phyloP scores from a whole-genome alignment of 306 rosid species.

The Prunus davidiana region DNA sequence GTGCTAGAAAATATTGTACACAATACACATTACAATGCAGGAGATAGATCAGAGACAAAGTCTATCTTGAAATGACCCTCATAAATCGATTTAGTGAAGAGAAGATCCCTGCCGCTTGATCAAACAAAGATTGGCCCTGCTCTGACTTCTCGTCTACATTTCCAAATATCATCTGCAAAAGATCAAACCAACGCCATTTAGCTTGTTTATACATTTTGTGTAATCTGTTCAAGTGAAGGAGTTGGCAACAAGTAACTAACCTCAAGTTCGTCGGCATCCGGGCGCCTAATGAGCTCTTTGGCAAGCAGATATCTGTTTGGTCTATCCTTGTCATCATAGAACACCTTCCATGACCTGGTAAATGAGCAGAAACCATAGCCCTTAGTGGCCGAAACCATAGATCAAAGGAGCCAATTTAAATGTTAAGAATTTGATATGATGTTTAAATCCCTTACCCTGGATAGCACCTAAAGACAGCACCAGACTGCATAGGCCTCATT shows the following conservation, averaged over 20 bases:
- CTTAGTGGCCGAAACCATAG: not conserved
- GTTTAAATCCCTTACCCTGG: slow-evolving; percentile 64
- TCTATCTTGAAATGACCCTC: slow-evolving; percentile 61
- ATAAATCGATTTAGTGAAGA: slow-evolving; percentile 82
- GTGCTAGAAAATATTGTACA: not conserved
- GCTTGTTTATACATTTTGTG: not conserved
- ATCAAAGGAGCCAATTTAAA: not conserved
- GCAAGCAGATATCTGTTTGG: slow-evolving; percentile 86
- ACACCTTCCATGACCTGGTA: slow-evolving; percentile 87
- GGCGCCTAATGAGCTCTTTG: slow-evolving; percentile 69
- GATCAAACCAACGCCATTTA: not conserved
- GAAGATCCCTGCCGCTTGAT: slow-evolving; percentile 72
- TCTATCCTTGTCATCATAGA: slow-evolving; percentile 85
- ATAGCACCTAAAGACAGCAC: slow-evolving; percentile 89
- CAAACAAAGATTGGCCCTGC: slow-evolving; percentile 59
- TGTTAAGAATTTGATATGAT: not conserved
- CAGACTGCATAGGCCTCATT: slow-evolving; percentile 89
- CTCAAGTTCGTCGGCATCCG: slow-evolving; percentile 87
- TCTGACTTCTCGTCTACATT: slow-evolving; percentile 52
- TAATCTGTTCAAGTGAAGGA: slow-evolving; percentile 1
- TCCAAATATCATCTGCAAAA: slow-evolving; percentile 64
- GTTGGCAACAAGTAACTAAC: slow-evolving; percentile 38
- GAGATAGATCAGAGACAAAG: not conserved
- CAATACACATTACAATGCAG: not conserved
- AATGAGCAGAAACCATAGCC: slow-evolving; percentile 15